A percentile compares a stretch with the other conserved stretches of the same genome.
These are phyloP conservation scores for Cladosporium austrohemisphaericum DNA, from an alignment of 2,329 filamentous ascomycete species.

Conservation along the genomic window DNA sequence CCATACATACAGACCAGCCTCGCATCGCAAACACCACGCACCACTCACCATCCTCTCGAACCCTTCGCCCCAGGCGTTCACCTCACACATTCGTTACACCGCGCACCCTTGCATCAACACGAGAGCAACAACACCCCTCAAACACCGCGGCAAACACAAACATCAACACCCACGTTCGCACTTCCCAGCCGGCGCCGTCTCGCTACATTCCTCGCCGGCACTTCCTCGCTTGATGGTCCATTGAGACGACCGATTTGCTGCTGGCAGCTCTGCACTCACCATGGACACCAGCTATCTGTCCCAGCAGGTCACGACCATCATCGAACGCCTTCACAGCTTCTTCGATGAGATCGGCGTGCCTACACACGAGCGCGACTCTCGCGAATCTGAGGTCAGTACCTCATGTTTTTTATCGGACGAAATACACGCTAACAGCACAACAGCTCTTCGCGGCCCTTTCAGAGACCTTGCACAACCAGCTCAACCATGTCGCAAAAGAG, in stretches of 20 bases:
- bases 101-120: background rate
- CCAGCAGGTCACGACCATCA: conserved; percentile 92
- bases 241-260: conserved; percentile 24
- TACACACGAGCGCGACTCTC: conserved; percentile 80
- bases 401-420: background rate
- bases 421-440: conserved; percentile 9
- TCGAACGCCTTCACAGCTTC: conserved; percentile 85
- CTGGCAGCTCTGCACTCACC: conserved; percentile 27
- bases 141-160: too few species aligned
- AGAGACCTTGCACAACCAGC: conserved; percentile 84
- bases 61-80: too few species aligned
- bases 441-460: conserved; percentile 85
- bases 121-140: background rate
- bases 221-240: conserved; percentile 20
- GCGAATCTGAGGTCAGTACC: conserved; percentile 76
- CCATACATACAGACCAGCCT: too few species aligned
- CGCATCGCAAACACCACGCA: too few species aligned
- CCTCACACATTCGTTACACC: background rate
- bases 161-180: background rate
- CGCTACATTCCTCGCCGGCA: conserved; percentile 21
- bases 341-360: conserved; percentile 99
- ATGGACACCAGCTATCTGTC: conserved; percentile 93
- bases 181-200: background rate
- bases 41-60: too few species aligned
- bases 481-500: conserved; percentile 79